phyloP scores from a whole-genome alignment of 768 basidiomycete species.

The Brasilioporus rufonigricans region DNA sequence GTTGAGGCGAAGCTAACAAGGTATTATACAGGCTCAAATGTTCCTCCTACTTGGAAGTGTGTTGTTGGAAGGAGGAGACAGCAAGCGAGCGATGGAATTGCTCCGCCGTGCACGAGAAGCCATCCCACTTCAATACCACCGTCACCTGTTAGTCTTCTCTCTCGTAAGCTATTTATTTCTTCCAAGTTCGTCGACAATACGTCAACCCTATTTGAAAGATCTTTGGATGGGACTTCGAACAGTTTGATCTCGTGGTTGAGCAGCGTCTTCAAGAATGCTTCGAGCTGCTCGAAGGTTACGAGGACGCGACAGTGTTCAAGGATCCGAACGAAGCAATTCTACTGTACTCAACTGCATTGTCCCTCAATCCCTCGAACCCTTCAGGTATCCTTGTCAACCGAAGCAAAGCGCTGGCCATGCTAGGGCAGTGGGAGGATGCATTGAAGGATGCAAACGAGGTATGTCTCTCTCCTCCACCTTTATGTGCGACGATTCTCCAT shows the following conservation, averaged over 20 bases:
- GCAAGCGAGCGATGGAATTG: neutral
- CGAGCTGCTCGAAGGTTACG: neutral
- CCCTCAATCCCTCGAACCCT: neutral
- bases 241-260: neutral
- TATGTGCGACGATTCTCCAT: neutral
- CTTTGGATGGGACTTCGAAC: constrained; percentile 8
- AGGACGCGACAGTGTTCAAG: neutral
- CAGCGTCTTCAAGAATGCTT: neutral
- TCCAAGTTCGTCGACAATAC: rapidly evolving
- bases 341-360: constrained; percentile 8
- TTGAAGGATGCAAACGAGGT: constrained; percentile 3
- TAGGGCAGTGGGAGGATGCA: neutral
- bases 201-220: neutral
- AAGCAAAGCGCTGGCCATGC: neutral
- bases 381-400: constrained; percentile 4
- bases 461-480: neutral
- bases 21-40: constrained; percentile 6
- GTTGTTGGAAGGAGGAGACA: neutral
- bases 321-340: neutral
- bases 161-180: neutral
- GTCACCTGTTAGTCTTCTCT: neutral
- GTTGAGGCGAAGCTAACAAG: neutral
- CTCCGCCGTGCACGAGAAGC: neutral
- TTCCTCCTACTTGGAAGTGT: neutral
- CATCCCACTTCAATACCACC: neutral